Evolutionary conservation across 2,329 filamentous ascomycete species (phyloP).

Genomic region (Rutstroemia sp.): DNA sequence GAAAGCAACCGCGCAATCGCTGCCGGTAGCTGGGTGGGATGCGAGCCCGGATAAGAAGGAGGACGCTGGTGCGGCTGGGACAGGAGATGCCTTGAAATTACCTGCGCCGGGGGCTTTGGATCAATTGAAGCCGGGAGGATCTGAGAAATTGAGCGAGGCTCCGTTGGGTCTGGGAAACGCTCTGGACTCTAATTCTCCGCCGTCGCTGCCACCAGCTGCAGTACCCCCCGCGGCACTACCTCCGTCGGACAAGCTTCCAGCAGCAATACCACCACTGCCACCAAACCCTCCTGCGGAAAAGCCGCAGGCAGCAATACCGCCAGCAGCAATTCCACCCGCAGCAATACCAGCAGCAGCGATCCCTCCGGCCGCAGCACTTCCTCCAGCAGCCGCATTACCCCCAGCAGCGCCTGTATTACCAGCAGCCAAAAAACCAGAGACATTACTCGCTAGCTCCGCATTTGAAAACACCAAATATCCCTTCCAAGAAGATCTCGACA

Average conservation of each 20-base stretch:
- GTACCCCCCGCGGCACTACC: no score
- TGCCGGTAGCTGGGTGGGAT: neutral
- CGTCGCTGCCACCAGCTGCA: no score
- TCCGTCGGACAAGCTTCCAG: neutral
- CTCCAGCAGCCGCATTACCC: neutral
- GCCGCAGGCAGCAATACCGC: no score
- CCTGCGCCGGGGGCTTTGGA: no score
- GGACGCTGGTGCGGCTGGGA: neutral
- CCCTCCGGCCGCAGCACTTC: neutral
- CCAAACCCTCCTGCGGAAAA: no score
- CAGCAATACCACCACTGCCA: neutral
- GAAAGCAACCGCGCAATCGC: neutral
- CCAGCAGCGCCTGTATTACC: neutral
- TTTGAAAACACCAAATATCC: constrained; percentile 4
- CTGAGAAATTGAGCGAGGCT: no score
- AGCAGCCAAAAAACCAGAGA: neutral
- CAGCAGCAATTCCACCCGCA: no score
- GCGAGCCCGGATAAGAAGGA: neutral
- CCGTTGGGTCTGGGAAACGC: no score
- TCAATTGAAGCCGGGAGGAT: no score
- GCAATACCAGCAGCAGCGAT: no score
- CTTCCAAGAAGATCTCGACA: constrained; percentile 3
- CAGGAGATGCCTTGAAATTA: neutral
- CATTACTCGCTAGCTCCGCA: neutral
- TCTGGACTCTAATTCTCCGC: no score